A percentile compares a stretch with the other conserved stretches of the same genome.
Conservation (phyloP, 306 rosid genomes). For the Gastrolobium villosum region DNA sequence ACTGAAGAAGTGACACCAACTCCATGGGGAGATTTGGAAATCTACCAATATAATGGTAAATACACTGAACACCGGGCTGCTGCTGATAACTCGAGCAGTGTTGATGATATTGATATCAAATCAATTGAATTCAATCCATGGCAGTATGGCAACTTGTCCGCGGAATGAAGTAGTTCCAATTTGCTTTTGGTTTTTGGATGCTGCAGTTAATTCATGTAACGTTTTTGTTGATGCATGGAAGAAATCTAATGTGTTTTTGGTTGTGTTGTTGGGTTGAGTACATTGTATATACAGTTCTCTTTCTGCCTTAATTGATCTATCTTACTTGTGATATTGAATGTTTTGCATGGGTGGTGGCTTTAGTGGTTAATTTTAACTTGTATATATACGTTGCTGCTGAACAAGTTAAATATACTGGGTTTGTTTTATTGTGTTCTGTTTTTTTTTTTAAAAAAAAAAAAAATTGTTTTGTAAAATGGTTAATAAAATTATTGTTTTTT, state of each 20-base stretch:
- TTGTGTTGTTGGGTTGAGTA: constrained; percentile 48
- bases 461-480: too few relatives aligned
- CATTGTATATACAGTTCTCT: constrained; percentile 35
- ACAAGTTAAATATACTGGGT: background rate
- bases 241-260: constrained; percentile 33
- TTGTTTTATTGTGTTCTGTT: too few relatives aligned
- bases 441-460: too few relatives aligned
- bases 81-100: constrained; percentile 57
- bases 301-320: constrained; percentile 35
- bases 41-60: constrained; percentile 79
- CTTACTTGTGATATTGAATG: constrained; percentile 21
- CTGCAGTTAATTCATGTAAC: constrained; percentile 46
- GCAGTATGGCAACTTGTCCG: constrained; percentile 74
- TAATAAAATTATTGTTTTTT: too few relatives aligned
- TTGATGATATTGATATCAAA: constrained; percentile 54
- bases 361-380: constrained; percentile 35
- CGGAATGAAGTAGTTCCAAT: constrained; percentile 55
- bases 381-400: background rate
- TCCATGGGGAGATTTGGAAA: constrained; percentile 97
- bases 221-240: constrained; percentile 44
- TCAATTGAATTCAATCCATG: constrained; percentile 85
- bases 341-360: constrained; percentile 14
- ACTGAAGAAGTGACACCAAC: constrained; percentile 82
- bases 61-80: constrained; percentile 71
- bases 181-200: constrained; percentile 41